Conservation (phyloP, 176 grass and related monocot species). For the Eleusine indica region DNA sequence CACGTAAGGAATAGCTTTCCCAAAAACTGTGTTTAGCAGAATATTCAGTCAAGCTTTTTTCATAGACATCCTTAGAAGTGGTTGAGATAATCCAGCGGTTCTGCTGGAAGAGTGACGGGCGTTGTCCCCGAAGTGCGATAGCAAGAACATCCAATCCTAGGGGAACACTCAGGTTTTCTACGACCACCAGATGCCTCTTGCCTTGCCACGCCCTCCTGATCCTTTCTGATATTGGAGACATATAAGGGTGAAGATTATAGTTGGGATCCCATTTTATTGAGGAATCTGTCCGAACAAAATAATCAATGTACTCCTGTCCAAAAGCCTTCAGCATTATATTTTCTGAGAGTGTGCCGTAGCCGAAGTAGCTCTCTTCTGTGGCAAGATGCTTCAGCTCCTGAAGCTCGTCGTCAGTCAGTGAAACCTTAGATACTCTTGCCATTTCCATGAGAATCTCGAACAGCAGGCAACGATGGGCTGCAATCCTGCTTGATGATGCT, state of each 20-base stretch:
- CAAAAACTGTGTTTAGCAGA: too few relatives aligned
- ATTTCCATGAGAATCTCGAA: background rate
- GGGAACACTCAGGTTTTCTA: background rate
- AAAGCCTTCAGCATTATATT: background rate
- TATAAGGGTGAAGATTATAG: too few relatives aligned
- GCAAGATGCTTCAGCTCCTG: background rate
- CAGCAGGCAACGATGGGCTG: background rate
- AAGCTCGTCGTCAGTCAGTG: background rate
- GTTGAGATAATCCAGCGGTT: background rate
- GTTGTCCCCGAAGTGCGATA: rapidly evolving
- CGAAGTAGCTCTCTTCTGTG: background rate
- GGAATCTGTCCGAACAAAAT: background rate
- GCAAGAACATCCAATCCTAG: rapidly evolving
- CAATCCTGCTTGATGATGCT: too few relatives aligned
- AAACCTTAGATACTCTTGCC: too few relatives aligned
- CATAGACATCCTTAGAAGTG: background rate
- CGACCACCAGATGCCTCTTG: background rate
- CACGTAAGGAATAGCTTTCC: too few relatives aligned
- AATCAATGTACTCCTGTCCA: background rate
- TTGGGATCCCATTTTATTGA: too few relatives aligned
- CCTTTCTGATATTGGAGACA: too few relatives aligned
- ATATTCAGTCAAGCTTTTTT: background rate
- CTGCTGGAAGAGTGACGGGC: background rate
- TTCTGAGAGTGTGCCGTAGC: background rate
- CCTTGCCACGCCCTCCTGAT: background rate